Percentiles rank a stretch among this genome's conserved stretches.
Conservation (phyloP, 208 protist species). For the Tritrichomonas musculus region DNA sequence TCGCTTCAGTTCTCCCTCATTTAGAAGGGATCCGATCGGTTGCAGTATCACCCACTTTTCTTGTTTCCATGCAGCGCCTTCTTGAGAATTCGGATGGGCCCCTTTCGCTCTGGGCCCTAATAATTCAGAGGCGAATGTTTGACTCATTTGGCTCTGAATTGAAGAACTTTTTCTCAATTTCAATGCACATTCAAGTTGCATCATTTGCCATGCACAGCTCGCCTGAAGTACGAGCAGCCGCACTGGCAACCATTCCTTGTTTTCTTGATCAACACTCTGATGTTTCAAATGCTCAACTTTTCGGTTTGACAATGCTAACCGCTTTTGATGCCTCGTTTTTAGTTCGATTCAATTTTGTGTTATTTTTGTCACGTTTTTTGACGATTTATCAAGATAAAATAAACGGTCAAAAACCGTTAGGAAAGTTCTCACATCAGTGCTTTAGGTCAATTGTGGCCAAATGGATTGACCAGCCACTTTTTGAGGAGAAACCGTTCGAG, state of each 20-base stretch:
- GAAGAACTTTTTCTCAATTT: background rate
- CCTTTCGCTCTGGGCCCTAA: background rate
- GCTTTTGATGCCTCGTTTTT: background rate
- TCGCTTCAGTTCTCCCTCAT: background rate
- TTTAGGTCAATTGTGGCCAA: background rate
- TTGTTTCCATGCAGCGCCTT: background rate
- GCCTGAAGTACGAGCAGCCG: background rate
- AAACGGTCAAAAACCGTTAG: background rate
- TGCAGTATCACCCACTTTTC: background rate
- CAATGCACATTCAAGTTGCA: background rate
- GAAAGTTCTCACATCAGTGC: background rate
- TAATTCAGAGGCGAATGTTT: background rate
- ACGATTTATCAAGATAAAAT: background rate
- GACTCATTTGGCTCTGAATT: conserved; percentile 3
- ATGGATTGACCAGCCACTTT: background rate
- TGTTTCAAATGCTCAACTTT: background rate
- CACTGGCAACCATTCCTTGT: background rate
- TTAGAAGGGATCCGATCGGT: background rate
- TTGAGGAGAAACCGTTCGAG: background rate
- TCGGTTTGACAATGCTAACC: background rate
- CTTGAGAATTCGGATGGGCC: background rate
- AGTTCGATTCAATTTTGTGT: background rate
- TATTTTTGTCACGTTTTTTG: background rate
- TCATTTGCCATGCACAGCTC: background rate
- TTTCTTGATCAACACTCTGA: background rate